phyloP scores from a whole-genome alignment of 2,329 filamentous ascomycete species.

The Xylaria polymorpha region DNA sequence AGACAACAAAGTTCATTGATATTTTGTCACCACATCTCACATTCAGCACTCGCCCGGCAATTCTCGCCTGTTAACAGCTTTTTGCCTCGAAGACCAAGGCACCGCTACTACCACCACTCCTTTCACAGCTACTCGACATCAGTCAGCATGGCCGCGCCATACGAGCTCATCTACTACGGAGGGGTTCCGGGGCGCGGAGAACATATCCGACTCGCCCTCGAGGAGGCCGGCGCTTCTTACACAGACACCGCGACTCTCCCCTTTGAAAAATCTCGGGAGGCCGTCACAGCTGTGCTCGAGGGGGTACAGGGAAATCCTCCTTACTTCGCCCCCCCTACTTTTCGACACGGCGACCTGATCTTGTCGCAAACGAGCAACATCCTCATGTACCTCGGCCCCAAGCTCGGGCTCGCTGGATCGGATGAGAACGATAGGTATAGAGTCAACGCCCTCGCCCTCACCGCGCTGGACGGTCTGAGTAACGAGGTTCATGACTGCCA shows the following conservation, averaged over 20 bases:
- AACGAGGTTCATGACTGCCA: constrained; percentile 80
- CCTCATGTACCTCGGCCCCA: constrained; percentile 73
- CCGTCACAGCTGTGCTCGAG: constrained; percentile 16
- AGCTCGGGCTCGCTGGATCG: constrained; percentile 63
- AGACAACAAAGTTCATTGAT: background rate
- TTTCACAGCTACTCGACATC: background rate
- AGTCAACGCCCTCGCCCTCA: constrained; percentile 72
- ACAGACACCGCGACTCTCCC: constrained; percentile 61
- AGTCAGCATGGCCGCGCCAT: constrained; percentile 53
- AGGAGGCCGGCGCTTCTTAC: constrained; percentile 73
- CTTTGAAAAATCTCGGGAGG: constrained; percentile 50
- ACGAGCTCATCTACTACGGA: constrained; percentile 77
- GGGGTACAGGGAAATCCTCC: constrained; percentile 67
- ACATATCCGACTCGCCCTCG: constrained; percentile 76
- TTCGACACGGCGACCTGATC: constrained; percentile 68
- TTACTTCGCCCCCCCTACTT: constrained; percentile 72
- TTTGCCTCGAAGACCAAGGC: background rate
- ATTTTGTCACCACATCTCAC: background rate
- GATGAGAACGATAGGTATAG: constrained; percentile 59
- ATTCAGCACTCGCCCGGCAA: background rate
- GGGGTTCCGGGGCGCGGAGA: constrained; percentile 77
- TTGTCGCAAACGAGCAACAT: constrained; percentile 78
- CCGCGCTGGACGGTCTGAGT: constrained; percentile 74
- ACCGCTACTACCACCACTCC: background rate
- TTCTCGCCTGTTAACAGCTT: background rate